phyloP scores from a whole-genome alignment of 2,329 filamentous ascomycete genomes.

The Penicillium psychrosexuale region DNA sequence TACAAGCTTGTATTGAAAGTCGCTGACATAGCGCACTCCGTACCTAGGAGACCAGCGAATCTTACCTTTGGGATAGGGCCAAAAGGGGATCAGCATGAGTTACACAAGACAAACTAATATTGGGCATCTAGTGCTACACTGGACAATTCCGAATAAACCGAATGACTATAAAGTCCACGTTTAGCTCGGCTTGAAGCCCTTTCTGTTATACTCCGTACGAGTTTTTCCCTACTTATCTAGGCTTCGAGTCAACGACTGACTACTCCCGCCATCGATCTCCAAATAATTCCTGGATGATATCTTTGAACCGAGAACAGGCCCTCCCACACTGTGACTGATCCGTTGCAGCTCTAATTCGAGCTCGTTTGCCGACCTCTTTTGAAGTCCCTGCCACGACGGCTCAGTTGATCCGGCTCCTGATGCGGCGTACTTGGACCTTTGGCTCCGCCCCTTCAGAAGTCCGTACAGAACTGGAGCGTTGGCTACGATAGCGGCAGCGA shows the following conservation, averaged over 20 bases:
- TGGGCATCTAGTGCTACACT: too few species aligned
- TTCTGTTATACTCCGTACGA: not conserved
- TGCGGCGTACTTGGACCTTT: constrained; percentile 10
- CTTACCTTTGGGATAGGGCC: not conserved
- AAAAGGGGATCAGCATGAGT: too few species aligned
- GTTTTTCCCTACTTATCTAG: not conserved
- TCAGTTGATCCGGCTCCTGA: not conserved
- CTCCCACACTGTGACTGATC: not conserved
- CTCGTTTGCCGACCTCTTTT: constrained; percentile 5
- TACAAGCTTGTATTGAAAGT: too few species aligned
- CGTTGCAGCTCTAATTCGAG: constrained; percentile 5
- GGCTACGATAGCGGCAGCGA: constrained; percentile 12
- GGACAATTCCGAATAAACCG: too few species aligned
- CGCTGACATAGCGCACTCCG: too few species aligned
- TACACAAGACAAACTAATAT: too few species aligned
- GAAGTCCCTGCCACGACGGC: not conserved
- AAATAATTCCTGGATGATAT: constrained; percentile 4
- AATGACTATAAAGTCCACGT: too few species aligned
- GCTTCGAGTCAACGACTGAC: constrained; percentile 3
- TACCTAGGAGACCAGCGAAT: not conserved
- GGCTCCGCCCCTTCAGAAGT: constrained; percentile 3
- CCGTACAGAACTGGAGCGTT: constrained; percentile 14
- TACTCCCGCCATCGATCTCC: constrained; percentile 1
- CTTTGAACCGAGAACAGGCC: not conserved
- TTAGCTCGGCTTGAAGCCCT: too few species aligned